A percentile compares a stretch with the other conserved stretches of the same genome.
These are phyloP conservation scores for Fusarium domesticum DNA, from an alignment of 2,329 filamentous ascomycete species.

Conservation along the genomic window DNA sequence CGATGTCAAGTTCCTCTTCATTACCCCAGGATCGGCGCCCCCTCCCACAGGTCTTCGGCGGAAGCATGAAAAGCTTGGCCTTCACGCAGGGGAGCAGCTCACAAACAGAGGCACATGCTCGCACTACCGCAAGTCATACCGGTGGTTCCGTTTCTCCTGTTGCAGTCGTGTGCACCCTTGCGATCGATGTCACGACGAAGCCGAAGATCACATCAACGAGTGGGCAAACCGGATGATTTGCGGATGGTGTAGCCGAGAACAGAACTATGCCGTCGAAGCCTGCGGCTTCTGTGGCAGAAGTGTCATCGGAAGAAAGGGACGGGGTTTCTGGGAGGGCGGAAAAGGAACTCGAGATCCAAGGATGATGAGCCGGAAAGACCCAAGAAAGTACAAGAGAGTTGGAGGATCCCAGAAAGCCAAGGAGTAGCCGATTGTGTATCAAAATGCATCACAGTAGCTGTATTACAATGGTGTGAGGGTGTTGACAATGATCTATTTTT, in stretches of 20 bases:
- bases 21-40: conserved; percentile 53
- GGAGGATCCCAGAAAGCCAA: conserved; percentile 35
- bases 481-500: too few relatives aligned
- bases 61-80: conserved; percentile 52
- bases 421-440: not conserved
- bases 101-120: conserved; percentile 52
- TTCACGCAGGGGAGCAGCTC: conserved; percentile 56
- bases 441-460: too few relatives aligned
- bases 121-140: conserved; percentile 58
- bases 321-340: conserved; percentile 84
- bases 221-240: conserved; percentile 84
- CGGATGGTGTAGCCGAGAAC: conserved; percentile 75
- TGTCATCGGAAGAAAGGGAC: conserved; percentile 62
- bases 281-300: conserved; percentile 70
- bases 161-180: conserved; percentile 58
- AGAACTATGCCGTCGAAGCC: conserved; percentile 72
- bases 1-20: conserved; percentile 72
- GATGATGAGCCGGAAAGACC: conserved; percentile 73
- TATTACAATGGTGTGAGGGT: too few relatives aligned
- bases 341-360: conserved; percentile 72
- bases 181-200: conserved; percentile 71
- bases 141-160: conserved; percentile 66
- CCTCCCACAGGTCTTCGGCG: conserved; percentile 42
- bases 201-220: conserved; percentile 70
- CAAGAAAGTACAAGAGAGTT: conserved; percentile 66